phyloP scores from a whole-genome alignment of 2,329 filamentous ascomycete species.

The Herpotrichia juniperi region DNA sequence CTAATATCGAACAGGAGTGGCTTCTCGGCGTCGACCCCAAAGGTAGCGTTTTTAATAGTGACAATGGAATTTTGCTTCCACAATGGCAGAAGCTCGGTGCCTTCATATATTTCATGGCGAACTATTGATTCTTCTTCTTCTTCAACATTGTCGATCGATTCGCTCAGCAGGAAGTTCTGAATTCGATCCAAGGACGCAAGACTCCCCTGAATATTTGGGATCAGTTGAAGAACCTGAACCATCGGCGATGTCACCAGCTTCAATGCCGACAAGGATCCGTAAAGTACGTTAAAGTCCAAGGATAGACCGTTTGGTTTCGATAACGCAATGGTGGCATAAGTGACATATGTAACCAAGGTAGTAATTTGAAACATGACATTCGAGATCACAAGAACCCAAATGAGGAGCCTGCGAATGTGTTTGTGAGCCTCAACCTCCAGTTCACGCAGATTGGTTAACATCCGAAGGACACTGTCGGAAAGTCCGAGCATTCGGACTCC shows the following conservation, averaged over 20 bases:
- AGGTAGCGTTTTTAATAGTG: not conserved
- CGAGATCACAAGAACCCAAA: slow-evolving; percentile 24
- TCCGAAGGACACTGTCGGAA: slow-evolving; percentile 19
- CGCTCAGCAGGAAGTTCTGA: slow-evolving; percentile 18
- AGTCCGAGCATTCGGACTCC: slow-evolving; percentile 32
- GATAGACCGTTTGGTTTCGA: slow-evolving; percentile 5
- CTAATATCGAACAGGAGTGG: slow-evolving; percentile 11
- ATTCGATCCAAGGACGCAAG: slow-evolving; percentile 27
- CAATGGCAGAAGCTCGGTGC: not conserved
- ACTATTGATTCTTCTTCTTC: not conserved
- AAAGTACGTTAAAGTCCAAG: slow-evolving; percentile 26
- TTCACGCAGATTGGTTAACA: slow-evolving; percentile 22
- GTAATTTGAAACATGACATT: slow-evolving; percentile 29
- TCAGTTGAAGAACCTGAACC: slow-evolving; percentile 19
- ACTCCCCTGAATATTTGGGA: slow-evolving; percentile 20
- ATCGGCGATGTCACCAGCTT: slow-evolving; percentile 31
- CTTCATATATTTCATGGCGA: not conserved
- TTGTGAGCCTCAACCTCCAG: slow-evolving; percentile 20
- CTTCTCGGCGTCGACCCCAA: slow-evolving; percentile 7
- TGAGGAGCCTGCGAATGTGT: slow-evolving; percentile 14
- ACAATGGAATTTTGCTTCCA: not conserved
- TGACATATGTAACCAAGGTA: slow-evolving; percentile 23
- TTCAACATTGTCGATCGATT: not conserved
- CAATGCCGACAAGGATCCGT: slow-evolving; percentile 31
- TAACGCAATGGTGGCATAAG: slow-evolving; percentile 24